Conservation (phyloP, 371 early-diverging fungal species). For the Phascolomyces articulosus region DNA sequence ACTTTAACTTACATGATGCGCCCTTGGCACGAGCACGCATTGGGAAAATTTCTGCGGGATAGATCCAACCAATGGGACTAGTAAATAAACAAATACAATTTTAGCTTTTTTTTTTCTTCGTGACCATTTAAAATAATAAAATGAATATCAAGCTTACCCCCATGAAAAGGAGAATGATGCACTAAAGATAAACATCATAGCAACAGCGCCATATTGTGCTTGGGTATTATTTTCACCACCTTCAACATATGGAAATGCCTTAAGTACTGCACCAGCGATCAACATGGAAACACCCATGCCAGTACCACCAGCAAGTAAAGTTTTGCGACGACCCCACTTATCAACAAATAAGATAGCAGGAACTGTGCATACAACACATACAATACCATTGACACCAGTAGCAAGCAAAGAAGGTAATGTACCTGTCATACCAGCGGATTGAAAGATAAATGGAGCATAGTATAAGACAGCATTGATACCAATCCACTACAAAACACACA, state of each 20-base stretch:
- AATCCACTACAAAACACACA: slow-evolving; percentile 16
- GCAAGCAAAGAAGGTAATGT: slow-evolving; percentile 21
- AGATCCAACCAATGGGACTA: slow-evolving; percentile 83
- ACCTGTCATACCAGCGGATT: slow-evolving; percentile 20
- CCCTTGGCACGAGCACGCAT: slow-evolving; percentile 15
- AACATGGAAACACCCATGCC: slow-evolving; percentile 27
- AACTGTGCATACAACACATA: slow-evolving; percentile 27
- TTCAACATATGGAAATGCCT: slow-evolving; percentile 17
- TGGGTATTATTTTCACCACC: slow-evolving; percentile 18
- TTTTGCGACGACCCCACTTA: slow-evolving; percentile 21
- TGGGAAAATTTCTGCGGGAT: slow-evolving; percentile 85
- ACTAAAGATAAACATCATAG: slow-evolving; percentile 25
- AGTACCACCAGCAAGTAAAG: slow-evolving; percentile 17
- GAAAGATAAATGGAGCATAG: slow-evolving; percentile 28
- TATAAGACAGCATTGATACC: slow-evolving; percentile 38
- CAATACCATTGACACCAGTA: slow-evolving; percentile 28
- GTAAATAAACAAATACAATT: no score
- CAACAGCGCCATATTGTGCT: slow-evolving; percentile 24
- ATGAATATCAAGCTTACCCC: slow-evolving; percentile 44
- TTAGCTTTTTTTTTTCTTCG: no score
- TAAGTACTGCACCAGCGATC: slow-evolving; percentile 33
- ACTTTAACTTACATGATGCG: slow-evolving; percentile 4
- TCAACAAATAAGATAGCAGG: slow-evolving; percentile 23
- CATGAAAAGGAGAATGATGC: slow-evolving; percentile 30
- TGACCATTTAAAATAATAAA: no score